Evolutionary conservation across 2,329 filamentous ascomycete species (phyloP).

Genomic region (Claviceps maximensis): DNA sequence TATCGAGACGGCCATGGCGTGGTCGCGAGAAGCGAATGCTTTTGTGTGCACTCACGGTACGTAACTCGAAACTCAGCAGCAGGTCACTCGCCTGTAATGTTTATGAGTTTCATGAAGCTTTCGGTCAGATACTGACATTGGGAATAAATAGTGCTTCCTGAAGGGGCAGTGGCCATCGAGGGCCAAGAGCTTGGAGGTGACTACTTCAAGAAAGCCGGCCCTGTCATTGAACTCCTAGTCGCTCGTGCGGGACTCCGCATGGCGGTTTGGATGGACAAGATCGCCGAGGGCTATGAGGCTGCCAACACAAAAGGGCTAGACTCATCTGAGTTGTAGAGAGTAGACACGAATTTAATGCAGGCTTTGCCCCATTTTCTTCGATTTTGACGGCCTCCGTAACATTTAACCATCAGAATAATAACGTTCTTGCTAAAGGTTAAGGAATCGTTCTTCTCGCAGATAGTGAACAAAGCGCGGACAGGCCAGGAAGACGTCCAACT

Average conservation of each 20-base stretch:
- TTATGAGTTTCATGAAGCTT: neutral
- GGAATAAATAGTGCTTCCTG: constrained; percentile 38
- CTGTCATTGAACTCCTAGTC: constrained; percentile 51
- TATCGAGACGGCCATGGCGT: constrained; percentile 42
- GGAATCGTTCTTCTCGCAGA: neutral
- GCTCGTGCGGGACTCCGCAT: constrained; percentile 57
- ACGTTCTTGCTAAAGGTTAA: no score
- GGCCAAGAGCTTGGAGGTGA: constrained; percentile 47
- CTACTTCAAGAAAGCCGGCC: constrained; percentile 52
- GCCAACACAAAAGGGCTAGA: constrained; percentile 11
- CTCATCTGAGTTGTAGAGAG: constrained; percentile 18
- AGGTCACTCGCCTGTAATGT: neutral
- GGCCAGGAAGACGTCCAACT: neutral
- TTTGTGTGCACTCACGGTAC: constrained; percentile 49
- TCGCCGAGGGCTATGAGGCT: constrained; percentile 29
- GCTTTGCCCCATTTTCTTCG: neutral
- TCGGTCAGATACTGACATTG: neutral
- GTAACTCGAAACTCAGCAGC: constrained; percentile 11
- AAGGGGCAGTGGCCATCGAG: constrained; percentile 43
- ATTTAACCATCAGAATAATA: neutral
- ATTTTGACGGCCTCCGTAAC: neutral
- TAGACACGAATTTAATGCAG: neutral
- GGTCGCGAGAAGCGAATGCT: constrained; percentile 51
- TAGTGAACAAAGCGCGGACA: neutral
- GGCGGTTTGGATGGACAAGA: constrained; percentile 52